Evolutionary conservation across 2,329 filamentous ascomycete species (phyloP).

Genomic region (Diaporthe ilicicola): DNA sequence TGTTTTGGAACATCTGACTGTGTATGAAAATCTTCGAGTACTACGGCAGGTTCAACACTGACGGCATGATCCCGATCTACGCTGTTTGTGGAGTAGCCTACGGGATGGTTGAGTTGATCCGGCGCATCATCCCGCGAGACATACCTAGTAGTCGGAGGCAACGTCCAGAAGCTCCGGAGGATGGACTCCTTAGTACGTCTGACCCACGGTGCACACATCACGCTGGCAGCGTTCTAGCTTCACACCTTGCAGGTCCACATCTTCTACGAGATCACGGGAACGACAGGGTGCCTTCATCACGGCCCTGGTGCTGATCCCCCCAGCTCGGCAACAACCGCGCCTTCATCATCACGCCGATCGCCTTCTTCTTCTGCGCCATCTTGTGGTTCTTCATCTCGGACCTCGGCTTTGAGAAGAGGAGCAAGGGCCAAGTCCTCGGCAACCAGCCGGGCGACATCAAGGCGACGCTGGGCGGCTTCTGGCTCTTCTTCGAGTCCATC

Average conservation of each 20-base stretch:
- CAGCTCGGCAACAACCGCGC: conserved; percentile 59
- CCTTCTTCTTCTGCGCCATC: conserved; percentile 51
- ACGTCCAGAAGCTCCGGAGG: conserved; percentile 57
- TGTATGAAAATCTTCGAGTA: conserved; percentile 47
- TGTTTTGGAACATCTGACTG: not conserved
- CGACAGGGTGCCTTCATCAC: conserved; percentile 57
- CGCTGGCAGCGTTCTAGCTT: not conserved
- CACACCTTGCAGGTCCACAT: conserved; percentile 46
- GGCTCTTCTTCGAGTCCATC: conserved; percentile 55
- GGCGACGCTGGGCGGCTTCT: conserved; percentile 48
- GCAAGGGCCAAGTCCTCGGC: conserved; percentile 28
- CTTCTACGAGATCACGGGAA: conserved; percentile 58
- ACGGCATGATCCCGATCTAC: conserved; percentile 59
- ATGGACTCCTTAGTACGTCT: conserved; percentile 50
- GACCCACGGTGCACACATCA: not conserved
- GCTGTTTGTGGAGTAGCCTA: conserved; percentile 50
- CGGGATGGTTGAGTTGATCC: conserved; percentile 61
- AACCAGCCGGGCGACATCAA: conserved; percentile 45
- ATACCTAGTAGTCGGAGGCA: conserved; percentile 60
- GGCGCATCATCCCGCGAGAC: conserved; percentile 58
- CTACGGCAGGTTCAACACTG: conserved; percentile 57
- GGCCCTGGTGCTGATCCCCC: conserved; percentile 58
- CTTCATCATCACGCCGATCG: conserved; percentile 59
- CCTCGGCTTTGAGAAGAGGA: conserved; percentile 44
- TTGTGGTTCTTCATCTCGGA: conserved; percentile 57